Evolutionary conservation across 257 asterid genomes (phyloP).

Genomic region (Gardenia jasminoides): DNA sequence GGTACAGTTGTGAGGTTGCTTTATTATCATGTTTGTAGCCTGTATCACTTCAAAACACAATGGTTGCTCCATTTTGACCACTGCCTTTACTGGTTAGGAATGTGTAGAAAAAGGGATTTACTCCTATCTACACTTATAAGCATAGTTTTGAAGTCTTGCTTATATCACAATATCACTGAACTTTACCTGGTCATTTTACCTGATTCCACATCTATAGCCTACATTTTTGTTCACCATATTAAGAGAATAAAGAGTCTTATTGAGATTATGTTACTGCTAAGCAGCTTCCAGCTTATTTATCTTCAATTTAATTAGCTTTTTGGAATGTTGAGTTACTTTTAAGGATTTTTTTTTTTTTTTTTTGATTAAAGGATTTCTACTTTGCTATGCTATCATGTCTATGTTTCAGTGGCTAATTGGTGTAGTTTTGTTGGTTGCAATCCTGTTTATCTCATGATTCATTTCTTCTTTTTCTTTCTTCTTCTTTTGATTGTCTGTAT

Average conservation of each 20-base stretch:
- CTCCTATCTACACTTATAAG: no score
- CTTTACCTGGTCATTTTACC: no score
- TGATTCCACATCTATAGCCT: no score
- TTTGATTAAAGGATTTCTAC: neutral
- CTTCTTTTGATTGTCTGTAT: neutral
- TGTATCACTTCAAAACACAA: no score
- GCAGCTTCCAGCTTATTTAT: neutral
- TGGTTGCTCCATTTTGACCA: no score
- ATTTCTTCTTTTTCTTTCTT: neutral
- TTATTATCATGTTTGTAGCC: no score
- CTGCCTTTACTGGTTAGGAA: no score
- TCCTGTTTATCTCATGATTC: neutral
- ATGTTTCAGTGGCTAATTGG: neutral
- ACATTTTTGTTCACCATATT: neutral
- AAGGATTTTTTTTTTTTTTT: neutral
- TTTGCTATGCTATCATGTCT: neutral
- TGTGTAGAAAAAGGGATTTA: no score
- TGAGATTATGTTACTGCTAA: neutral
- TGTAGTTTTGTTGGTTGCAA: neutral
- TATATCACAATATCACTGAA: no score
- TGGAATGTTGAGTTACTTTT: neutral
- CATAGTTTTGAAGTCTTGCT: no score
- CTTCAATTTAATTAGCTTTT: neutral
- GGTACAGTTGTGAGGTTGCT: no score
- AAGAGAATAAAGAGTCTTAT: neutral